phyloP scores from a whole-genome alignment of 805 yeast genomes.

The Ogataea ganodermae region DNA sequence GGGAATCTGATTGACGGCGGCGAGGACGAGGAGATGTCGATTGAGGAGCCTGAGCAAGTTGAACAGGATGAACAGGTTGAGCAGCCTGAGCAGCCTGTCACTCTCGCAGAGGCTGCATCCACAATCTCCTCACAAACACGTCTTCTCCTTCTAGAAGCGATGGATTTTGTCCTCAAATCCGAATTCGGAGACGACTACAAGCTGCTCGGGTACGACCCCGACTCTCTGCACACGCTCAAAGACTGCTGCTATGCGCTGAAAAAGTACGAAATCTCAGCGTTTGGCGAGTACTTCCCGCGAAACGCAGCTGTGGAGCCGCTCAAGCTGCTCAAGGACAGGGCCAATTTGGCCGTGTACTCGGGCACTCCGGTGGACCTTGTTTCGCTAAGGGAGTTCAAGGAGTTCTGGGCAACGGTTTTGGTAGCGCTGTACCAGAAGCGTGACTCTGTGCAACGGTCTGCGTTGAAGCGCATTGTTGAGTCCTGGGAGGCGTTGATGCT shows the following conservation, averaged over 20 bases:
- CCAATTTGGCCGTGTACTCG: conserved; percentile 15
- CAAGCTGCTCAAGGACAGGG: conserved; percentile 23
- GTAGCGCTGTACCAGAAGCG: conserved; percentile 43
- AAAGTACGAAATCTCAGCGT: conserved; percentile 58
- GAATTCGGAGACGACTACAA: conserved; percentile 61
- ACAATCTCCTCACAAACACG: conserved; percentile 44
- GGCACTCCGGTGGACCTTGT: conserved; percentile 31
- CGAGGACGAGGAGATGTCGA: conserved; percentile 14
- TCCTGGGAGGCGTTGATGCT: conserved; percentile 19
- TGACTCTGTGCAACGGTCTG: conserved; percentile 31
- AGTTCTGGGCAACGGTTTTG: conserved; percentile 55
- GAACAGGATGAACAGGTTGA: background rate
- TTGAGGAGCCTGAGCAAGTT: conserved; percentile 1
- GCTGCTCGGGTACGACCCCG: conserved; percentile 49
- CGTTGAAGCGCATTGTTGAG: conserved; percentile 29
- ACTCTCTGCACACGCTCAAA: conserved; percentile 36
- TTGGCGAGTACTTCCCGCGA: conserved; percentile 47
- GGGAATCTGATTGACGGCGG: conserved; percentile 18
- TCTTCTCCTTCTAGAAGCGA: conserved; percentile 43
- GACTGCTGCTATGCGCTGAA: conserved; percentile 47
- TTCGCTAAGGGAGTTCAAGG: conserved; percentile 42
- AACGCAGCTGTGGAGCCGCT: conserved; percentile 21
- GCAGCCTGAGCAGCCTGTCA: too few relatives aligned
- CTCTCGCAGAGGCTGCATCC: conserved; percentile 21
- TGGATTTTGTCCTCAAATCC: conserved; percentile 51